Evolutionary conservation across 305 asterid genomes (phyloP), one percentile per base, ranked within the genome.

Genomic region (Ilex paraguariensis): DNA sequence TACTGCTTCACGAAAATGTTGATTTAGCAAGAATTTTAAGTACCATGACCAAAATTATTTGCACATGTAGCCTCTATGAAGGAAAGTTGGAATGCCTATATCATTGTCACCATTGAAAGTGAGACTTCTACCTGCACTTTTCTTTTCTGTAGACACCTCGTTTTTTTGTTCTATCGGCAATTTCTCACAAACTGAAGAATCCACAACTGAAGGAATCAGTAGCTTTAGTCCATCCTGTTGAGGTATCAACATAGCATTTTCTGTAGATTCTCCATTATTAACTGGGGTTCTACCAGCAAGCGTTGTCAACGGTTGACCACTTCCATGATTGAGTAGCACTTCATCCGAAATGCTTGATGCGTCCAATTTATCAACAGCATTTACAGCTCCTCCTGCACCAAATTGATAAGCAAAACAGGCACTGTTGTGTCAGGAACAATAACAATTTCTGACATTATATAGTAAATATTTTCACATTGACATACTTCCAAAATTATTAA

Each of bases 141-240:
- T 77, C 44, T 61, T 70, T 49, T 68, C 75, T 63, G 65, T 60
- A 46, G 40, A 62, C 66, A 54, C 59, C 65, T 74, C 73, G 61
- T 70, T 46, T 66, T 62, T 72, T 56, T 53, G 81, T 65, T 57
- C 66, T 3, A 68, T 61, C 44, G 63, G 77, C 7, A 67, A 59
- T 57, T 62, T 74, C 61, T 70, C 77, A 32, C 54, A 54, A 61
- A 66, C 54, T 28, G 30, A 51, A 17, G 82, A 75, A 59, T 66
- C 86, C 30, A 70, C 64, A 55, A 64, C 60, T 33, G 87, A 68
- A 54, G 90, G 66, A 66, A 79, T 70, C 59, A 60, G 78, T 62
- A 81, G 16, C 72, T 71, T 79, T 54, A 73, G 57, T 59, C 81
- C 91, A 74, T 67, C 89, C 54, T 75, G 69, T 62, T 68, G 73